Percentiles rank a stretch among this genome's conserved stretches.
phyloP scores from a whole-genome alignment of 139 green algal species.

The Chlorella sp. region DNA sequence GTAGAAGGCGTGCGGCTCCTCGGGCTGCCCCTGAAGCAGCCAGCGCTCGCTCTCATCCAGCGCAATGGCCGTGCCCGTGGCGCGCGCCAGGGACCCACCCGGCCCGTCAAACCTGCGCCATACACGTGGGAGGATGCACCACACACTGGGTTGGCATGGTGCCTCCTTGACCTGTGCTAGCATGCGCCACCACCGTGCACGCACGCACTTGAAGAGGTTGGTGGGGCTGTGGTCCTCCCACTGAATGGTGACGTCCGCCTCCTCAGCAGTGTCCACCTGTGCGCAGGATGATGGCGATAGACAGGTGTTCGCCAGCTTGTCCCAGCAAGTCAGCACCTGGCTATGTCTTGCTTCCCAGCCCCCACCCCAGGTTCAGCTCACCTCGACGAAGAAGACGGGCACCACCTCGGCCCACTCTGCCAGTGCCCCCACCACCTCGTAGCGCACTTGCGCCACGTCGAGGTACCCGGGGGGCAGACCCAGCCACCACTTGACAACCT shows the following conservation, averaged over 20 bases:
- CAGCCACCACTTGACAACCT: slow-evolving; percentile 14
- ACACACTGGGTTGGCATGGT: too few relatives aligned
- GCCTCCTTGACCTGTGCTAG: too few relatives aligned
- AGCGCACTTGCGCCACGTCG: not conserved
- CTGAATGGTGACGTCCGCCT: slow-evolving; percentile 8
- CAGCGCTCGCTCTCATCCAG: slow-evolving; percentile 18
- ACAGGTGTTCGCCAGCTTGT: too few relatives aligned
- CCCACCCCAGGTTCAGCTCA: too few relatives aligned
- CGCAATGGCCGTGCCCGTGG: not conserved
- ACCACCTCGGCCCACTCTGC: slow-evolving; percentile 10
- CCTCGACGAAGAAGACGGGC: slow-evolving; percentile 12
- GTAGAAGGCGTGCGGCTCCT: slow-evolving; percentile 10
- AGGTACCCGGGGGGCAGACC: slow-evolving; percentile 20
- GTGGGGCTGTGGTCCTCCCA: slow-evolving; percentile 7
- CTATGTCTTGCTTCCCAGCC: too few relatives aligned
- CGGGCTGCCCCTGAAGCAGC: slow-evolving; percentile 13
- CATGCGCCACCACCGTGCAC: too few relatives aligned
- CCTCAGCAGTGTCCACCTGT: slow-evolving; percentile 2
- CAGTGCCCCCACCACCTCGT: slow-evolving; percentile 16
- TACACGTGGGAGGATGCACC: too few relatives aligned
- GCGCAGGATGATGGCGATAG: too few relatives aligned
- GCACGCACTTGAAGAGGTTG: slow-evolving; percentile 20
- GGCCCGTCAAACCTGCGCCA: slow-evolving; percentile 16
- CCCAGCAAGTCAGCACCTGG: too few relatives aligned
- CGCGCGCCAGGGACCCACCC: slow-evolving; percentile 9